Percentiles rank a stretch among this genome's conserved stretches.
Evolutionary conservation across 495 filamentous ascomycete species (phyloP).

Genomic region (Xylona heveae): DNA sequence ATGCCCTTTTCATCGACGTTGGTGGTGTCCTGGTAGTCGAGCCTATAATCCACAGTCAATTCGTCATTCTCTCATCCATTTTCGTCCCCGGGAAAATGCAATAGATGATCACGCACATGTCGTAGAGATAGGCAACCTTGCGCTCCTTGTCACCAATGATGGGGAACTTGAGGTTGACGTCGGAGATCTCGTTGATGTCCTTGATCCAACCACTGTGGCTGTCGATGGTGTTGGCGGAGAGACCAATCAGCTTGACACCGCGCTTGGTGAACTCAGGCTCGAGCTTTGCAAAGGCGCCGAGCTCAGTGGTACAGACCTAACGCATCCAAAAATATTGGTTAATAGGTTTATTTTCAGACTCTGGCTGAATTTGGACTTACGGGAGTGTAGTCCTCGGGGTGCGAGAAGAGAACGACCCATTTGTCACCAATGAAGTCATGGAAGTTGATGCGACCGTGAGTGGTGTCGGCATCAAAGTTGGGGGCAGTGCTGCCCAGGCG

Average conservation of each 20-base stretch:
- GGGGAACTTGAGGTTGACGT: conserved; percentile 67
- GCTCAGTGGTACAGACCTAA: conserved; percentile 95
- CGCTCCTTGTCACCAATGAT: conserved; percentile 96
- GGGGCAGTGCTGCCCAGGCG: conserved; percentile 80
- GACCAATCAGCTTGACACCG: conserved; percentile 85
- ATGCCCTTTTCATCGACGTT: conserved; percentile 94
- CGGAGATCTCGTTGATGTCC: conserved; percentile 86
- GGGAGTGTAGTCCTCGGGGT: conserved; percentile 46
- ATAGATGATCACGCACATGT: conserved; percentile 71
- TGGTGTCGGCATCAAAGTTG: conserved; percentile 87
- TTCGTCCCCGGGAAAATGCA: too few relatives aligned
- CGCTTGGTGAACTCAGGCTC: conserved; percentile 92
- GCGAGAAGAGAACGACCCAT: conserved; percentile 94
- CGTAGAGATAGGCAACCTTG: conserved; percentile 76
- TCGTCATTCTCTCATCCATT: too few relatives aligned
- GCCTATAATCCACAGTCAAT: conserved; percentile 21
- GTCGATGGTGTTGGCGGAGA: conserved; percentile 61
- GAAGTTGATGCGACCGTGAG: conserved; percentile 81
- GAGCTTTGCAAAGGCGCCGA: conserved; percentile 90
- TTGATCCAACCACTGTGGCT: conserved; percentile 61
- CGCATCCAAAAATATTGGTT: conserved; percentile 12
- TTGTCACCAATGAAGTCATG: conserved; percentile 89
- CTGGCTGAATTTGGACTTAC: background rate
- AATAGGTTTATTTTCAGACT: background rate
- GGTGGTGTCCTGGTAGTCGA: conserved; percentile 64